phyloP scores from a whole-genome alignment of 176 grass and related monocot species.

The Zizania latifolia region DNA sequence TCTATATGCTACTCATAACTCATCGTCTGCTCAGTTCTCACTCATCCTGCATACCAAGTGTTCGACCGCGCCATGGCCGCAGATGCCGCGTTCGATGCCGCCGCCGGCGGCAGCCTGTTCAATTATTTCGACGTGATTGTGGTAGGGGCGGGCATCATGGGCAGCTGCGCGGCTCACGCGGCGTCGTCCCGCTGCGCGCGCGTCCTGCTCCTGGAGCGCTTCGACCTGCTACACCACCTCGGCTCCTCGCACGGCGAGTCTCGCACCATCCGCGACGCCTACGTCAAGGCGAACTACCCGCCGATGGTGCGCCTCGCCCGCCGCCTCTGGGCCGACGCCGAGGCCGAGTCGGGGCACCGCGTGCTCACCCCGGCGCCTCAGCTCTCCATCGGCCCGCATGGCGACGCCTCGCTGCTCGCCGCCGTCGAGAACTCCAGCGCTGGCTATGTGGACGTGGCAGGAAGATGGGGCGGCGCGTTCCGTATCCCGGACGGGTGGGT shows the following conservation, averaged over 20 bases:
- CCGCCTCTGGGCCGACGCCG: conserved; percentile 38
- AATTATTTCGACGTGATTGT: conserved; percentile 56
- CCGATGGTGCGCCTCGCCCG: conserved; percentile 45
- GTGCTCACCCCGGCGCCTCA: conserved; percentile 61
- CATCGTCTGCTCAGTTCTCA: too few species aligned
- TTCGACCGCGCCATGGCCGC: neutral
- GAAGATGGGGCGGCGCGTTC: conserved; percentile 45
- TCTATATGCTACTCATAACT: too few species aligned
- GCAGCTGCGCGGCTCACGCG: conserved; percentile 81
- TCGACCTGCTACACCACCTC: conserved; percentile 64
- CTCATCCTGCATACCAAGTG: neutral
- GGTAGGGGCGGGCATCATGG: conserved; percentile 80
- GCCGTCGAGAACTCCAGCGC: conserved; percentile 10
- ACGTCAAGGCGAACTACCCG: conserved; percentile 54
- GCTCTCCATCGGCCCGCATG: conserved; percentile 39
- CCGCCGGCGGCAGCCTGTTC: neutral
- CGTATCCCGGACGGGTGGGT: conserved; percentile 43
- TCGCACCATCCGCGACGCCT: conserved; percentile 69
- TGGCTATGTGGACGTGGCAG: neutral
- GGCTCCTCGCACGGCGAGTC: conserved; percentile 81
- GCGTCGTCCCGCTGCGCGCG: conserved; percentile 30
- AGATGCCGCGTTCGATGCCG: neutral
- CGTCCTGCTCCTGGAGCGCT: conserved; percentile 58
- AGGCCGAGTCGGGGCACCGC: conserved; percentile 38
- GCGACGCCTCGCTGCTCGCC: conserved; percentile 3